Evolutionary conservation across 495 filamentous ascomycete genomes (phyloP), one percentile per base, ranked within the genome.

Genomic region (Stereocaulon alpinum): DNA sequence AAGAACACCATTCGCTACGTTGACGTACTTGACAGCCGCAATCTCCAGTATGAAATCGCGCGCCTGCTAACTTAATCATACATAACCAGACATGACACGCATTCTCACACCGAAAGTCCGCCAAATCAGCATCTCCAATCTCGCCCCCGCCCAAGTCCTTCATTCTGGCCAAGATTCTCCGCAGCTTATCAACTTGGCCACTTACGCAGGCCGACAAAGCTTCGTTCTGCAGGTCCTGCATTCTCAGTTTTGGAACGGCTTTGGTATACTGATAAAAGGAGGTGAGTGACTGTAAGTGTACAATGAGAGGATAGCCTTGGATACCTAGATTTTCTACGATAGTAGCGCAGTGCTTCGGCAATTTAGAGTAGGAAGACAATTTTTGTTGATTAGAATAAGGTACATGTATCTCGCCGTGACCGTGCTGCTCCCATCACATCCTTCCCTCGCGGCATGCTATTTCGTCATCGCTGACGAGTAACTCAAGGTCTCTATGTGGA

Each of bases 111-210:
- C 81, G 63, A 77, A 80, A 63, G 73, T 78, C 41, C 76, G 78
- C 62, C 73, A 77, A 10, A 82, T 88, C 58, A 80, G 82, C 12
- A 76, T 84, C n/a, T 80, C 76, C 49, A 84, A 84, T 63, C 82
- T 80, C 63, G 74, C 71, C 12, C 69, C 75, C 52, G 41, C 6
- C 41, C 14, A 43, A 14, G 9, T 43, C 41, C 3, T 43, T 43
- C 41, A 43, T 43, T 4, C 18, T 43, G 9, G 41, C 41, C 41
- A 43, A 17, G 9, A 9, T 43, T 17, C 41, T 43, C 41, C 7
- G 41, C 41, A 43, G 41, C 41, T 43, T 3, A 43, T 43, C 41
- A 43, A 43, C 12, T 12, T 43, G 41, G 41, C 41, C 12, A 43
- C 41, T 43, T 43, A n/a, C 41, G 41, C 41, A 43, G 41, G 41